Conservation (phyloP, 257 asterid genomes). For the Leptodermis oblonga region DNA sequence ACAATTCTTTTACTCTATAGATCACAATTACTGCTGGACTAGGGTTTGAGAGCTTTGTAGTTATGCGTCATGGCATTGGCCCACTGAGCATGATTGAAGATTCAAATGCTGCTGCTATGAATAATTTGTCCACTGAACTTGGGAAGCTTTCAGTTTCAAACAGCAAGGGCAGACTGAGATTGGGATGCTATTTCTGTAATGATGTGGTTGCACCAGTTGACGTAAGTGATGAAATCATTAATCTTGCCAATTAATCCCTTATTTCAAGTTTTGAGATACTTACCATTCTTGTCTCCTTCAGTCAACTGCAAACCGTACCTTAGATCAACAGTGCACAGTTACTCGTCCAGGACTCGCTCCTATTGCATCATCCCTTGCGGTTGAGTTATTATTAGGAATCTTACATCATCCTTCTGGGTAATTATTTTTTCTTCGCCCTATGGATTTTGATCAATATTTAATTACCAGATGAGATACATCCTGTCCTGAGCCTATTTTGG, state of each 20-base stretch:
- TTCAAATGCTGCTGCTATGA: conserved; percentile 30
- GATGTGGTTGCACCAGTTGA: conserved; percentile 96
- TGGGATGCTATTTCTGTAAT: conserved; percentile 96
- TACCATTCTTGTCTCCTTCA: conserved; percentile 25
- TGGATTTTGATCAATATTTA: not conserved
- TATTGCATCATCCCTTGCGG: conserved; percentile 95
- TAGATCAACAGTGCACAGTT: conserved; percentile 98
- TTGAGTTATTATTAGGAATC: conserved; percentile 80
- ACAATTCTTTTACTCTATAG: conserved; percentile 31
- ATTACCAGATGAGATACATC: not conserved
- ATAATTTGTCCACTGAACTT: conserved; percentile 35
- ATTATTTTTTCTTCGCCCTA: not conserved
- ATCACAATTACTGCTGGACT: conserved; percentile 85
- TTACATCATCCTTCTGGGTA: conserved; percentile 92
- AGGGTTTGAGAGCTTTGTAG: conserved; percentile 95
- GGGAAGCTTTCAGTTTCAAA: conserved; percentile 31
- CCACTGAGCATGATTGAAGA: conserved; percentile 39
- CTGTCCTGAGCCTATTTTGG: not conserved
- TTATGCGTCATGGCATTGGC: conserved; percentile 97
- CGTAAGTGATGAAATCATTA: conserved; percentile 32
- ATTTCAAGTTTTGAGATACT: not conserved
- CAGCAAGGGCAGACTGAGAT: conserved; percentile 37
- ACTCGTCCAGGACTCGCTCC: conserved; percentile 99
- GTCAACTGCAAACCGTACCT: conserved; percentile 90
- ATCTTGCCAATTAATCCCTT: not conserved